Base-by-base conservation (phyloP, 495 filamentous ascomycete genomes). In the Hypoxylon lenormandii region DNA sequence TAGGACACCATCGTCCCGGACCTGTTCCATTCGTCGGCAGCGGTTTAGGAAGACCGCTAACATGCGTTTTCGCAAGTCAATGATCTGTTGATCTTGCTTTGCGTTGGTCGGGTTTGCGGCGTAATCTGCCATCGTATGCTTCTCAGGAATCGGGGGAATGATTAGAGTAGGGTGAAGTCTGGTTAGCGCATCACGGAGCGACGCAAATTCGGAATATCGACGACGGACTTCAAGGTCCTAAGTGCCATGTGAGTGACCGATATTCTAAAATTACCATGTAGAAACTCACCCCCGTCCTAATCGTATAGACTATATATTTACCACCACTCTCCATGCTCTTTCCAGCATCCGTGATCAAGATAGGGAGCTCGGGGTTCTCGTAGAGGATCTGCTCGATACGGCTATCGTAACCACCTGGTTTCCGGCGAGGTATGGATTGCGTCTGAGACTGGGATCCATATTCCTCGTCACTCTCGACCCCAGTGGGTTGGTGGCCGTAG, bases 71-170 rank as follows among this genome's bases (percentile, higher is more conserved):
- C 95, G 87, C 38, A 97, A 83, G 66, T 98, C 95, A 60, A 98
- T 98, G 45, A 97, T 98, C 62, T 91, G 90, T 28, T 91, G 89
- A 77, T 98, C 96, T 79, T 98, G 95, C 78, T 97, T 98, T 23
- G 95, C 95, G 75, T 94, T 97, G 26, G 95, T 97, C 0, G 95
- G 95, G 68, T 97, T 97, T 16, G 96, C 94, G 21, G 95, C 95
- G 77, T 98, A 98, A 74, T 98, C 95, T 48, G 95, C 94, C 90
- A 98, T 94, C 54, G 92, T 93, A 75, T 98, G 95, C 77, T 98
- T 98, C 80, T 98, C 95, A 7, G 95, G 95, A 66, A 98, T 98
- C 1, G 95, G 95, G 0, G 95, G 95, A 53, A 98, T 91, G 64
- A 98, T 89, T 33, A 98, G 86, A 2, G 95, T 97, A 1, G 95